Base-by-base conservation (phyloP, 2,329 filamentous ascomycete species). In the Rutstroemia sydowiana region DNA sequence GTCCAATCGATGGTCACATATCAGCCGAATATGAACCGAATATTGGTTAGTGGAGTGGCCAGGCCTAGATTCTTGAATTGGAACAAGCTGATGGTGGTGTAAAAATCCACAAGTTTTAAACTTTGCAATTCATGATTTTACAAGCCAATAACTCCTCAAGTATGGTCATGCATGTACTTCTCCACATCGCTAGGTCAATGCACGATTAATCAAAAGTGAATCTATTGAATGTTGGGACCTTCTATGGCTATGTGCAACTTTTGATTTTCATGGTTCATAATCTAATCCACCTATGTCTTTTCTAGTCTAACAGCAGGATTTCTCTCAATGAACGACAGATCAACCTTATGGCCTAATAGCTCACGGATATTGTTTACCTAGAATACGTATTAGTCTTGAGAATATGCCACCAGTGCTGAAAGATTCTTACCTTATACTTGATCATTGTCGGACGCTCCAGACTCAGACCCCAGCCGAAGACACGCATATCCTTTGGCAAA, bases 371-470 rank as follows among this genome's bases (percentile, higher is more conserved):
- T 67, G 89, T 88, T 63, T 86, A 80, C 63, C 75, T 78, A 37
- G 50, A 41, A 47, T 31, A 26, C 30, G 39, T 45, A 57, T 58
- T 64, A 53, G 39, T 31, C 23, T 26, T 18, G 28, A 9, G 13
- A 13, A 13, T 16, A n/a, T 9, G 13, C 4, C 5, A 31, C 3
- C 18, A 6, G n/a, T 26, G 13, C 8, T 26, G 9, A 13, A 31
- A 16, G n/a, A 18, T 31, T 32, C 53, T 53, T 51, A 62, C 63
- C 59, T 64, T 63, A 42, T 67, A 66, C 52, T 66, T 66, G 31
- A 67, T 66, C 93, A 97, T 98, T 10, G 93, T 97, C 53, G 93
- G 93, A 63, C 93, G 75, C 76, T 98, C 93, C 66, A 98, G 71
- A 69, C 83, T 88, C 66, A 98, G 73, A 34, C 93, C 93, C 79